Evolutionary conservation across 345 rosid genomes (phyloP), one percentile per base, ranked within the genome.

Genomic region (Populus davidiana): DNA sequence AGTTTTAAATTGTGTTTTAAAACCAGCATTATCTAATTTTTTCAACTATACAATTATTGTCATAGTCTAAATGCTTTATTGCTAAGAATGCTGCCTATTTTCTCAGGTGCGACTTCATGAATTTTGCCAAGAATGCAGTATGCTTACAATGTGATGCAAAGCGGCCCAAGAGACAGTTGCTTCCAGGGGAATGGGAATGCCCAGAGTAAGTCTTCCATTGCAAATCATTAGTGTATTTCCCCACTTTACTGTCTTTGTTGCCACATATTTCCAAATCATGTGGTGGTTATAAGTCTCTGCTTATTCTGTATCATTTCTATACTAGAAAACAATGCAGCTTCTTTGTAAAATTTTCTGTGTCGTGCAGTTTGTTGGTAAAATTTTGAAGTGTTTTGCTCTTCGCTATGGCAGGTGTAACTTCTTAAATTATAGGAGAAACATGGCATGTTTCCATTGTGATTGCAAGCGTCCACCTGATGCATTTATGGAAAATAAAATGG

Each of bases 151-250:
- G 99, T 83, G 99, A 94, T 84, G 99, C 97, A 29, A 94, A 96
- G 88, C 89, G 93, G 77, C 97, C 98, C 18, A 96, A 96, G 90
- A 89, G 97, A 77, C 95, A 94, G 88, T 84, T 96, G 76, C 97
- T 96, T 83, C 99, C 98, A 20, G 99, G 99, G 77, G 99, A 96
- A 87, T 96, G 99, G 99, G 99, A 93, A 87, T 96, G 99, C 86
- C 97, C 97, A 1, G 91, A 88, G 99, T 96, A 91, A 85, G 99
- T 84, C 85, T 44, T 44, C 75, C 50, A 70, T 47, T 33, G 76
- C 72, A 63, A 6, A 56, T 25, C 74, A 59, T 63, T 16, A 29
- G 2, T 49, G 56, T 39, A 39, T 2, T 65, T 73, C 64, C 20
- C 54, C 67, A 10, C 38, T 11, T 29, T 35, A 35, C 44, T 23